Percentiles rank a stretch among this genome's conserved stretches.
Conservation (phyloP, 805 yeast genomes). For the Candida peoriensis region DNA sequence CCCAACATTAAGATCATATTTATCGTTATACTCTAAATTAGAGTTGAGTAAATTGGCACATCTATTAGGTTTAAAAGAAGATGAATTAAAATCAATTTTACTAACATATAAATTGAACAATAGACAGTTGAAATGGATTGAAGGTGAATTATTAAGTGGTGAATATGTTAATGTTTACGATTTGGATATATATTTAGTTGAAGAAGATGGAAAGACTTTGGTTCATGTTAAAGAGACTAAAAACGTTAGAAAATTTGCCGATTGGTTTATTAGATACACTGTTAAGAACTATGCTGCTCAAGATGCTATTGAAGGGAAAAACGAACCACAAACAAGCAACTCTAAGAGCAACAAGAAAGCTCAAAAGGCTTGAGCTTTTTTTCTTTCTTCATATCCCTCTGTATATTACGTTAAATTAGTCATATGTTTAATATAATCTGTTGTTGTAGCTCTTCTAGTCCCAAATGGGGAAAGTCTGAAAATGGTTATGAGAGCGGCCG, state of each 20-base stretch:
- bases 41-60: conserved; percentile 39
- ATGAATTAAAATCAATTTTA: conserved; percentile 33
- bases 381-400: background rate
- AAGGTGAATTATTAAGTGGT: conserved; percentile 37
- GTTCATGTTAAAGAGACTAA: conserved; percentile 41
- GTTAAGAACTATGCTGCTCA: conserved; percentile 40
- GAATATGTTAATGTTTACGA: conserved; percentile 36
- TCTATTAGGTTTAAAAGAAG: conserved; percentile 29
- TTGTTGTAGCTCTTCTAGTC: no score
- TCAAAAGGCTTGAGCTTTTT: background rate
- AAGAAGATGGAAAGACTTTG: conserved; percentile 28
- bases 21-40: conserved; percentile 41
- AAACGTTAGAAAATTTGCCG: conserved; percentile 41
- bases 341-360: conserved; percentile 1
- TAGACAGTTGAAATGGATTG: conserved; percentile 39
- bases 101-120: conserved; percentile 41
- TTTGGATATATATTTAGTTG: conserved; percentile 36
- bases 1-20: conserved; percentile 39
- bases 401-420: background rate
- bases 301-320: conserved; percentile 27
- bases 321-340: conserved; percentile 1
- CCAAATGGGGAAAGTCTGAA: no score
- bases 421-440: background rate
- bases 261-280: conserved; percentile 46
- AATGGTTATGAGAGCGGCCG: no score